Evolutionary conservation across 129 eudicot genomes (phyloP), one percentile per base, ranked within the genome.

Genomic region (Mikania micrantha): DNA sequence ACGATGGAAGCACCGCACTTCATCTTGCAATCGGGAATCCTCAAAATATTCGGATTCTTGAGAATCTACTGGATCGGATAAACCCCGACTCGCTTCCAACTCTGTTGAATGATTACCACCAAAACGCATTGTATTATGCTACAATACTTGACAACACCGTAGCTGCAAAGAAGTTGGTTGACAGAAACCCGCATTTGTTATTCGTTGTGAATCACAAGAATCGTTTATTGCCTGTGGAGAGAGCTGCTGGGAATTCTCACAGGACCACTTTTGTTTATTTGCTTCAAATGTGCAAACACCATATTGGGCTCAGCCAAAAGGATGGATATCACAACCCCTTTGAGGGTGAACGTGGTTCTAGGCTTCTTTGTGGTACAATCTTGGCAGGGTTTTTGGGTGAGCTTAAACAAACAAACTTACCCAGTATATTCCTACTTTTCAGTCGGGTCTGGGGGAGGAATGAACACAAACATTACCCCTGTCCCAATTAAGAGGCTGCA

Each of bases 131-230:
- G 32, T 64, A 40, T 34, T 1, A 2, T 22, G 76, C 73, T 9
- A 79, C 79, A 9, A 42, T 12, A 20, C 38, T 28, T 40, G 83
- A 67, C 22, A 60, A 79, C 38, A 21, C 22, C 6, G 7, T 31
- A 34, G 83, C 83, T 7, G 83, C 72, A 9, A 61, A 38, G 10
- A 25, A 64, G 56, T 57, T 80, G 56, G 80, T 74, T 8, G 35
- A 54, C 5, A 64, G 16, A 53, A 69, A 74, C 62, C 65, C 84
- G 2, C 25, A 52, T 54, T 64, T 75, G 66, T 50, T 76, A 56
- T 61, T 63, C 31, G 13, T 12, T 4, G 4, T 27, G 4, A 56
- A 64, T 17, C 1, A 36, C 0, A 0, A 2, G 1, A 10, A 19
- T 0, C 0, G 0, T 28, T 1, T 28, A 0, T 31, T 74, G n/a